Evolutionary conservation across 108 stramenopile species (phyloP).

Genomic region (Mediolabrus comicus): DNA sequence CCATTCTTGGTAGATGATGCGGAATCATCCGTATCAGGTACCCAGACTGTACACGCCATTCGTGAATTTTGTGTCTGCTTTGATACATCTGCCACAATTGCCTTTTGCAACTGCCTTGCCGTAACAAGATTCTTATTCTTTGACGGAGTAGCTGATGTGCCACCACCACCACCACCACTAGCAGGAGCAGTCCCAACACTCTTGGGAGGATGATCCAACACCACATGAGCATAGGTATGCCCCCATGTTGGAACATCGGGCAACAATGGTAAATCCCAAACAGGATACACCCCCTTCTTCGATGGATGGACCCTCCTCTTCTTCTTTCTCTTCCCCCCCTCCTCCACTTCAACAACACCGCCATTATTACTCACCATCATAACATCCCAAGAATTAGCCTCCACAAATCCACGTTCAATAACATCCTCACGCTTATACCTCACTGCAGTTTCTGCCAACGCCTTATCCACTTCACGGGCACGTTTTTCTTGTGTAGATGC

Average conservation of each 20-base stretch:
- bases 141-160: background rate
- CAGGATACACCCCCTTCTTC: slow-evolving; percentile 60
- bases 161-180: too few species aligned
- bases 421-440: slow-evolving; percentile 33
- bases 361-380: background rate
- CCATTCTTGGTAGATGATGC: background rate
- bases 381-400: slow-evolving; percentile 24
- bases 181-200: background rate
- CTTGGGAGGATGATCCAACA: slow-evolving; percentile 78
- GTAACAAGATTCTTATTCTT: slow-evolving; percentile 17
- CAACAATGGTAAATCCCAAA: slow-evolving; percentile 65
- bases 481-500: slow-evolving; percentile 63
- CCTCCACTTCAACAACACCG: background rate
- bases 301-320: slow-evolving; percentile 54
- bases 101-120: slow-evolving; percentile 37
- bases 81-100: slow-evolving; percentile 78
- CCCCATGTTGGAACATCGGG: slow-evolving; percentile 81
- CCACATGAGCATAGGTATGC: slow-evolving; percentile 74
- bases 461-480: slow-evolving; percentile 39
- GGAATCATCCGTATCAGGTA: slow-evolving; percentile 32
- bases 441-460: slow-evolving; percentile 27
- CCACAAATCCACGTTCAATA: slow-evolving; percentile 42
- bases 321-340: slow-evolving; percentile 1
- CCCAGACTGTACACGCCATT: slow-evolving; percentile 81
- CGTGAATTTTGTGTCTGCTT: slow-evolving; percentile 58